phyloP scores from a whole-genome alignment of 2,329 filamentous ascomycete species.

The Cercospora sesami region DNA sequence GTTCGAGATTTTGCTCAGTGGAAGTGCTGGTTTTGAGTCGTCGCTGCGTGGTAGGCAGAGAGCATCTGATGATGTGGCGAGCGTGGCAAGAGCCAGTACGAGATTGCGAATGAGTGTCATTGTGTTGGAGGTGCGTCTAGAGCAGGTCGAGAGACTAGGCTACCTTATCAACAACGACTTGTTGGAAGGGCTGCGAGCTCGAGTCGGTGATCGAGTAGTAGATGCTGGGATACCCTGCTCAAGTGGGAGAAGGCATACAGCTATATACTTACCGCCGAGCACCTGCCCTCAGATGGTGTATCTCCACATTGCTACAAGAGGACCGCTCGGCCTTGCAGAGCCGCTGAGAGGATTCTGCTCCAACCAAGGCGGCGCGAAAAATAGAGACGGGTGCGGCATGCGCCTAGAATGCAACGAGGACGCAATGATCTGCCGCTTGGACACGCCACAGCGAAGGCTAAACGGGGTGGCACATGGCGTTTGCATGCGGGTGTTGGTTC shows the following conservation, averaged over 20 bases:
- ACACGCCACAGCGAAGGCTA: slow-evolving; percentile 17
- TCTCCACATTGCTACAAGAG: slow-evolving; percentile 1
- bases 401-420: slow-evolving; percentile 7
- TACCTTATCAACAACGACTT: background rate
- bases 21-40: slow-evolving; percentile 18
- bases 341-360: slow-evolving; percentile 15
- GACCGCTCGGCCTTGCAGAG: slow-evolving; percentile 11
- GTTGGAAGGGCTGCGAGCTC: background rate
- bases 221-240: slow-evolving; percentile 13
- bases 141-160: background rate
- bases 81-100: slow-evolving; percentile 18
- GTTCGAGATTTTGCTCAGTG: slow-evolving; percentile 24
- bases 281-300: background rate
- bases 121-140: background rate
- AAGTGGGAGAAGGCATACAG: background rate
- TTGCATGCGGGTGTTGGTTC: slow-evolving; percentile 3
- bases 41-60: background rate
- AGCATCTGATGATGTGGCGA: slow-evolving; percentile 18
- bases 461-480: slow-evolving; percentile 21
- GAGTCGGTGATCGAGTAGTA: background rate
- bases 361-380: slow-evolving; percentile 14
- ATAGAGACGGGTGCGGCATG: slow-evolving; percentile 14
- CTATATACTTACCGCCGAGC: slow-evolving; percentile 19
- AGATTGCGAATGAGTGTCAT: slow-evolving; percentile 21
- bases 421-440: slow-evolving; percentile 20